phyloP scores from a whole-genome alignment of 1,284 basidiomycete genomes.

The Laetiporus sulphureus region DNA sequence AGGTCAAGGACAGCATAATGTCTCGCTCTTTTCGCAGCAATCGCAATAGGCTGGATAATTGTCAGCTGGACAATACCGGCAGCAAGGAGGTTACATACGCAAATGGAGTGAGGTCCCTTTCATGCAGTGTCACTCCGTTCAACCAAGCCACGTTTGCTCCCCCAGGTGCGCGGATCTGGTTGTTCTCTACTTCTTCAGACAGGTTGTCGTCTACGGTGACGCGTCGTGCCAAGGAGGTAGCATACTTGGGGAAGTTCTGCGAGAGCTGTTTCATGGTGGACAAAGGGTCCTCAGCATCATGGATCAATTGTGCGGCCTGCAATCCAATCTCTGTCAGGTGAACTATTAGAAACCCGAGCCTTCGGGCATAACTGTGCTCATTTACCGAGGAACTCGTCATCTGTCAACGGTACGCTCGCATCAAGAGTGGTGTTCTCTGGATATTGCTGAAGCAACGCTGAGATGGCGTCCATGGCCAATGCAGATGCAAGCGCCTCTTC shows the following conservation, averaged over 20 bases:
- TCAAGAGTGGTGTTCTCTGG: conserved; percentile 48
- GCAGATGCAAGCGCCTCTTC: conserved; percentile 22
- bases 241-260: conserved; percentile 87
- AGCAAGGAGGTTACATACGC: conserved; percentile 31
- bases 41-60: conserved; percentile 48
- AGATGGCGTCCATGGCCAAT: conserved; percentile 33
- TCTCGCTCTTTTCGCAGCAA: conserved; percentile 69
- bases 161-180: conserved; percentile 45
- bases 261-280: conserved; percentile 63
- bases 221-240: conserved; percentile 61
- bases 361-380: conserved; percentile 5
- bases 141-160: conserved; percentile 67
- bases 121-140: conserved; percentile 64
- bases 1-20: conserved; percentile 55
- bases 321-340: conserved; percentile 53
- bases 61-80: not conserved
- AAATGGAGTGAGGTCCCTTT: conserved; percentile 67
- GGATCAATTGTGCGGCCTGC: conserved; percentile 70
- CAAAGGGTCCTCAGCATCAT: conserved; percentile 52
- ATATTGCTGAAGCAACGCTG: conserved; percentile 47
- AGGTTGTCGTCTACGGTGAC: conserved; percentile 49
- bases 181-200: conserved; percentile 48
- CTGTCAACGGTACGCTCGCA: conserved; percentile 49
- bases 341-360: not conserved
- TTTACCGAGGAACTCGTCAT: conserved; percentile 54